Evolutionary conservation across 768 basidiomycete species (phyloP).

Genomic region (Lentinula edodes): DNA sequence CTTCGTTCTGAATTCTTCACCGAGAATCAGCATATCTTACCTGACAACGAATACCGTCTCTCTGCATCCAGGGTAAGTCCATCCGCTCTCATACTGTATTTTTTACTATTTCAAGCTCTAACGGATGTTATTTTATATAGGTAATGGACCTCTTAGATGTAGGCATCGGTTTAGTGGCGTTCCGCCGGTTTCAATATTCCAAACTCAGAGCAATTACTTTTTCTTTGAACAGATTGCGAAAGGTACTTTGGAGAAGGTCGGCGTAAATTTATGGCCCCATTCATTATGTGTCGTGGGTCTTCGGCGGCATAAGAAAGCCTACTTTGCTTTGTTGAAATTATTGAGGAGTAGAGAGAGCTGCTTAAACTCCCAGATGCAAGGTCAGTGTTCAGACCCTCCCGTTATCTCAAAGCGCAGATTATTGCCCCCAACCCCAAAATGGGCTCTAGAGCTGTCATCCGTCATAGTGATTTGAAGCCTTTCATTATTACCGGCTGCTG

Average conservation of each 20-base stretch:
- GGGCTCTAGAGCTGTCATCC: not conserved
- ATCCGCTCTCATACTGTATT: not conserved
- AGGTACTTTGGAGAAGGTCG: not conserved
- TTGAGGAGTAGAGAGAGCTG: not conserved
- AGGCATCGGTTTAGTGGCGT: not conserved
- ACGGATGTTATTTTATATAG: not conserved
- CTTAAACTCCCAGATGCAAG: not conserved
- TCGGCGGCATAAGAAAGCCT: conserved; percentile 3
- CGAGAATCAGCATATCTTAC: not conserved
- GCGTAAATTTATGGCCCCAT: conserved; percentile 1
- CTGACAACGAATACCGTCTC: not conserved
- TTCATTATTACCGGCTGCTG: not conserved
- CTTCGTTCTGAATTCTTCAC: conserved; percentile 2
- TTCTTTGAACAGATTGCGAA: not conserved
- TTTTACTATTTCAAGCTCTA: not conserved
- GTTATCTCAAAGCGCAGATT: not conserved
- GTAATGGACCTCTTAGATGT: conserved; percentile 1
- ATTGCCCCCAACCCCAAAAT: too few species aligned
- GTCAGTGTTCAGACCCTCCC: not conserved
- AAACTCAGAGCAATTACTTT: not conserved
- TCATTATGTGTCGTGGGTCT: not conserved
- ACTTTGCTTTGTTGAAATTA: conserved; percentile 1
- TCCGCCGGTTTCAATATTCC: not conserved
- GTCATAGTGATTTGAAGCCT: not conserved
- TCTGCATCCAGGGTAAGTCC: not conserved